Evolutionary conservation across 805 yeast genomes (phyloP), one percentile per base, ranked within the genome.

Genomic region (Limtongia smithiae): DNA sequence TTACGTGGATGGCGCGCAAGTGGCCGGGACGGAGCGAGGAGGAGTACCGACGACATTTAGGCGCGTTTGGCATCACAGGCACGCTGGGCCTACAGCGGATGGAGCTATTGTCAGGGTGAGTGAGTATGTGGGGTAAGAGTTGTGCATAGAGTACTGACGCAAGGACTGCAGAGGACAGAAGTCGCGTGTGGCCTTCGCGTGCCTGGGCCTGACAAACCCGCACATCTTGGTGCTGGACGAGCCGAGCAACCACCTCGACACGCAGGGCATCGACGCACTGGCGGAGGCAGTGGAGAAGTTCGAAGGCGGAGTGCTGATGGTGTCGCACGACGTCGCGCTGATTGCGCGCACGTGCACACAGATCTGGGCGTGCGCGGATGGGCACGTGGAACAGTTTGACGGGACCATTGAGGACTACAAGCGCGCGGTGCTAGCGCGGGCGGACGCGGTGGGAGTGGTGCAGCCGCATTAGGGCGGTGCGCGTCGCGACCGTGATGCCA

Each of bases 181-280:
- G 68, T 89, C 97, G 24, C 81, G 98, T 71, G 98, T 93, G 45
- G 97, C 97, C 0, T 93, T 93, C 71, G 97, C 98, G 7, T 91
- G 96, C 14, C 75, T 93, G 57, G 88, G 97, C 71, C 74, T 93
- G 62, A 78, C 78, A 54, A 83, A 85, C 55, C 98, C 98, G 17
- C 98, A 93, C 67, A 81, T 93, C 37, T 75, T 93, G 62, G 81
- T 93, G 62, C 73, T 93, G 59, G 98, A 93, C 75, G 98, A 93
- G 77, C 98, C 98, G 69, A 86, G 96, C 5, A 93, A 93, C 71
- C 98, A 93, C 71, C 80, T 93, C 77, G 98, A 93, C 83, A 91
- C 96, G 7, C 83, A 95, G 31, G 98, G 97, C 78, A 74, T 93
- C 63, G 98, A 93, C 68, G 98, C 98, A 0, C 76, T 93, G 53